A percentile compares a stretch with the other conserved stretches of the same genome.
Conservation (phyloP, 352 stramenopile species). For the Sclerospora graminicola region DNA sequence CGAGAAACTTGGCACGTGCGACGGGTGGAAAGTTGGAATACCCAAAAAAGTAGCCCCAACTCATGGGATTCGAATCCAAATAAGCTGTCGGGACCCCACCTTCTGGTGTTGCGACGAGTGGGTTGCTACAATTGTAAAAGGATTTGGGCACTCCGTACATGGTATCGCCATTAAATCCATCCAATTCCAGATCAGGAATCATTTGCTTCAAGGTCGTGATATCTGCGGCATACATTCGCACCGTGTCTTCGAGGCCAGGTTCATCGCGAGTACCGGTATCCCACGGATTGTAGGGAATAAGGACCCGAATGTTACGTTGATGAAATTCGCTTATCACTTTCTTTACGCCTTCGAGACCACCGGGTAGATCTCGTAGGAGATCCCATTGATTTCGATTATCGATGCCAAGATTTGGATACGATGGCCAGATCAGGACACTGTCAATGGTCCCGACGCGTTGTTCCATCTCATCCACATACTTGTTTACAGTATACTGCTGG, state of each 20-base stretch:
- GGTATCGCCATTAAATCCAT: slow-evolving; percentile 84
- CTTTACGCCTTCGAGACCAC: slow-evolving; percentile 35
- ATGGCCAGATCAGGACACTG: slow-evolving; percentile 75
- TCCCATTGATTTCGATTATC: slow-evolving; percentile 82
- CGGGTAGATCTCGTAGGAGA: slow-evolving; percentile 44
- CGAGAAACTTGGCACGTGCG: slow-evolving; percentile 66
- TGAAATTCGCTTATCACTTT: slow-evolving; percentile 55
- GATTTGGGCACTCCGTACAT: slow-evolving; percentile 77
- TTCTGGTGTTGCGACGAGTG: slow-evolving; percentile 47
- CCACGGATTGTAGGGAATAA: slow-evolving; percentile 84
- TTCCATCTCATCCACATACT: slow-evolving; percentile 52
- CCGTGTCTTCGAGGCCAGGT: slow-evolving; percentile 29
- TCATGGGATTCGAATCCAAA: slow-evolving; percentile 61
- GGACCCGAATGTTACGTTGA: slow-evolving; percentile 35
- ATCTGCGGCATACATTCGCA: slow-evolving; percentile 69
- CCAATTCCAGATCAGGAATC: slow-evolving; percentile 29
- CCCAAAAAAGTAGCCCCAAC: slow-evolving; percentile 73
- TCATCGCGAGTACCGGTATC: slow-evolving; percentile 61
- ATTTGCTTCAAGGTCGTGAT: slow-evolving; percentile 40
- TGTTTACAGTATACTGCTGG: slow-evolving; percentile 57
- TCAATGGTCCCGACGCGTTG: slow-evolving; percentile 45
- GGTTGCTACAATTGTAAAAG: slow-evolving; percentile 69
- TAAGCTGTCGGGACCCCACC: slow-evolving; percentile 55
- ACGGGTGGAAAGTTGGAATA: slow-evolving; percentile 61
- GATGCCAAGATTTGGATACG: slow-evolving; percentile 77